Evolutionary conservation across 441 rosid species (phyloP), one percentile per base, ranked within the genome.

Genomic region (Macaranga tanarius): DNA sequence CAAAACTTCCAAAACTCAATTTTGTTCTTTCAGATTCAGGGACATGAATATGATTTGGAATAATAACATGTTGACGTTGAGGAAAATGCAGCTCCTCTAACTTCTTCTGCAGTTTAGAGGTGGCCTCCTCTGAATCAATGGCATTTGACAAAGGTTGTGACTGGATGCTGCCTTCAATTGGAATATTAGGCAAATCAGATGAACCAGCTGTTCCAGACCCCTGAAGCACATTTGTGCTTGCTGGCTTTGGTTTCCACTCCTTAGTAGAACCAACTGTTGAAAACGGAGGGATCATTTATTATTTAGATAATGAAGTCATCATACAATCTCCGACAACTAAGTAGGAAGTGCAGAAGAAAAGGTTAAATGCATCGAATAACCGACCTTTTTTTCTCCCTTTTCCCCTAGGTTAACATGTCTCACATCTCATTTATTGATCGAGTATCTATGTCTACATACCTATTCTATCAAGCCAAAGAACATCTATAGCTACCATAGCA

Each of bases 211-310:
- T 70, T 79, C 85, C 92, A 81, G 88, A 75, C 26, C 75, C 86
- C 73, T 81, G 92, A 72, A 84, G 73, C 74, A 78, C 74, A 73
- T 66, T 86, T 31, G 86, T 67, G 80, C 75, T 85, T 78, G 86
- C 81, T 76, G 91, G 80, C 87, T 94, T 94, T 15, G 96, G 98
- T 75, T 92, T 94, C 98, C 98, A 94, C 81, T 94, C 98, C 84
- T 89, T 92, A 34, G 73, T 83, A 72, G 87, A 77, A 69, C 89
- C 89, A 75, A 74, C 88, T 85, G 87, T 81, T 79, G 48, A 71
- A 81, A 42, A 81, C 38, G 85, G 74, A 69, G 57, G 40, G 22
- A 75, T 25, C 23, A 63, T 40, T 71, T 72, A 68, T 57, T 52
- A 55, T 71, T 74, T 65, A 45, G 66, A 50, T 63, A 15, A 62